A percentile compares a stretch with the other conserved stretches of the same genome.
Conservation (phyloP, 78 protist genomes). For the Dictyostelium brefeldianum region DNA sequence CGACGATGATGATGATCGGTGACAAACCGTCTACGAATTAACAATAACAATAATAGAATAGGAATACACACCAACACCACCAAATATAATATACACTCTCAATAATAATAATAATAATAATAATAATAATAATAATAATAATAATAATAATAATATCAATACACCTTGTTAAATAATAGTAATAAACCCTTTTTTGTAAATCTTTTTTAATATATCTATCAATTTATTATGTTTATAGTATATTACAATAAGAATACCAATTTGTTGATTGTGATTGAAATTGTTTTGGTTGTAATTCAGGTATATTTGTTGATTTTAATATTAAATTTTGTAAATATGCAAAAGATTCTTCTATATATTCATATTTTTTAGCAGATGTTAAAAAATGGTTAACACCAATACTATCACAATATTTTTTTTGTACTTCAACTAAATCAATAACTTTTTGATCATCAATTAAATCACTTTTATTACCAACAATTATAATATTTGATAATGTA, state of each 20-base stretch:
- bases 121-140: neutral
- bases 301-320: neutral
- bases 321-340: neutral
- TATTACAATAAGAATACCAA: neutral
- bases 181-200: neutral
- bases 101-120: neutral
- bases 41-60: neutral
- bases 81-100: neutral
- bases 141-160: neutral
- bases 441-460: neutral
- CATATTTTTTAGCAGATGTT: neutral
- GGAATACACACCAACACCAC: neutral
- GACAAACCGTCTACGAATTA: neutral
- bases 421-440: neutral
- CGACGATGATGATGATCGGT: constrained; percentile 10
- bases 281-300: neutral
- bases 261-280: neutral
- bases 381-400: neutral
- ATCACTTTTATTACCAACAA: neutral
- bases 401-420: neutral
- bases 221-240: neutral
- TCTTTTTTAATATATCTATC: neutral
- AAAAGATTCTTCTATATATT: neutral
- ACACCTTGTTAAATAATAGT: neutral
- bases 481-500: neutral